Evolutionary conservation across 2,329 filamentous ascomycete genomes (phyloP).

Genomic region (Diplocarpon rosae): DNA sequence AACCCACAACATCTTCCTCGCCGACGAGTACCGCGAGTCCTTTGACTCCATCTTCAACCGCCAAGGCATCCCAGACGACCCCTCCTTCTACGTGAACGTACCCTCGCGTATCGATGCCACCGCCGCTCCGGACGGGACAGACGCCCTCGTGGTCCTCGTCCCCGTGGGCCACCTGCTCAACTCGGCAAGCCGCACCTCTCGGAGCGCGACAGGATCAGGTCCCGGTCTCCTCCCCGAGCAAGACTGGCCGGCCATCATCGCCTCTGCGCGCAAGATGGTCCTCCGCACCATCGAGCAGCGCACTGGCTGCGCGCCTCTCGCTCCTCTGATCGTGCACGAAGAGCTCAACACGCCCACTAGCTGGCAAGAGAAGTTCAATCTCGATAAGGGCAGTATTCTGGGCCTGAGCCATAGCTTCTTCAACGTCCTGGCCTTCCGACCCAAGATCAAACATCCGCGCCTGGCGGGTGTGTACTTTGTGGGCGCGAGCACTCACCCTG

Average conservation of each 20-base stretch:
- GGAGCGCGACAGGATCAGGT: background rate
- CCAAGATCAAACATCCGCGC: constrained; percentile 35
- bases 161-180: constrained; percentile 57
- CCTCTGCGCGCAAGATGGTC: constrained; percentile 47
- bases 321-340: constrained; percentile 36
- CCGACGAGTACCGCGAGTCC: constrained; percentile 59
- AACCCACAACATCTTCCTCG: constrained; percentile 69
- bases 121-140: constrained; percentile 54
- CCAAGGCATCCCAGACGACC: constrained; percentile 54
- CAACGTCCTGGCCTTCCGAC: constrained; percentile 58
- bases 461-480: constrained; percentile 55
- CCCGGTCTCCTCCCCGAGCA: constrained; percentile 31
- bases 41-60: constrained; percentile 67
- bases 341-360: constrained; percentile 52
- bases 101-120: constrained; percentile 57
- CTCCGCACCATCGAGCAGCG: constrained; percentile 48
- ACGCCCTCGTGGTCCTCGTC: constrained; percentile 58
- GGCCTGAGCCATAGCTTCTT: constrained; percentile 64
- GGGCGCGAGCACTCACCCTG: constrained; percentile 64
- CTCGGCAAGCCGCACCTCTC: constrained; percentile 27
- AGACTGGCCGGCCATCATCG: constrained; percentile 51
- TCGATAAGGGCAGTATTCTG: constrained; percentile 64
- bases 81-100: constrained; percentile 69
- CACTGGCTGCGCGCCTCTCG: constrained; percentile 42
- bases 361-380: constrained; percentile 60